Evolutionary conservation across 192 early-diverging fungal species (phyloP).

Genomic region (Coemansia sp.): DNA sequence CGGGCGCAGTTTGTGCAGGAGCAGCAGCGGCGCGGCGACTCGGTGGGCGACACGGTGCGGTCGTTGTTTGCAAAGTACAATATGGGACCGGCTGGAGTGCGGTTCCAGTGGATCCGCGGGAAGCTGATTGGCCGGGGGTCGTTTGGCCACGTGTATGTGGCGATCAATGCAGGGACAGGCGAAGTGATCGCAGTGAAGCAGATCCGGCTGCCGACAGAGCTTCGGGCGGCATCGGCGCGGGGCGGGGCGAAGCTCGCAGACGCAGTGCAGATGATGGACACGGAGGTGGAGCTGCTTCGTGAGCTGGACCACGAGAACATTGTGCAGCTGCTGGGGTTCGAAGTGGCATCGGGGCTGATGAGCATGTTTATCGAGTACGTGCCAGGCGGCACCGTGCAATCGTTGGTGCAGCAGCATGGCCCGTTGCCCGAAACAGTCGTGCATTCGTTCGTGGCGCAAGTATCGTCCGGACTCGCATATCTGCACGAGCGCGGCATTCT

Average conservation of each 20-base stretch:
- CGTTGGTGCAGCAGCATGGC: conserved; percentile 69
- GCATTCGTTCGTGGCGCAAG: conserved; percentile 74
- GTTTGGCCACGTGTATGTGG: conserved; percentile 76
- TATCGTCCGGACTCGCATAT: conserved; percentile 80
- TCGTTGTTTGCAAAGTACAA: conserved; percentile 47
- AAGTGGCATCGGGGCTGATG: conserved; percentile 64
- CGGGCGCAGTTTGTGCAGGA: conserved; percentile 47
- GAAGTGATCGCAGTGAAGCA: conserved; percentile 86
- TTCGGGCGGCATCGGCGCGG: conserved; percentile 17
- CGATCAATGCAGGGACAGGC: conserved; percentile 66
- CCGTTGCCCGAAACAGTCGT: conserved; percentile 71
- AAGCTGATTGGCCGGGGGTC: conserved; percentile 80
- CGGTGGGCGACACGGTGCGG: conserved; percentile 35
- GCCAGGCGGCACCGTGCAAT: conserved; percentile 84
- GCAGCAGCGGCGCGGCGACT: conserved; percentile 11
- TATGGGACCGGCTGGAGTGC: conserved; percentile 32
- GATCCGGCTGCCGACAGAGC: conserved; percentile 59
- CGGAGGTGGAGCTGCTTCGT: conserved; percentile 71
- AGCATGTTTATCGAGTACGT: conserved; percentile 99
- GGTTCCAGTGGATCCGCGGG: conserved; percentile 72
- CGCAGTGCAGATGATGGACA: conserved; percentile 60
- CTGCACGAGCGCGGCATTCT: conserved; percentile 74
- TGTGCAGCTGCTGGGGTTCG: conserved; percentile 87
- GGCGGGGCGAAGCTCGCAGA: conserved; percentile 20
- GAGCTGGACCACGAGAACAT: conserved; percentile 87